Evolutionary conservation across 2,329 filamentous ascomycete species (phyloP), one percentile per base, ranked within the genome.

Genomic region (Colletotrichum orbiculare): DNA sequence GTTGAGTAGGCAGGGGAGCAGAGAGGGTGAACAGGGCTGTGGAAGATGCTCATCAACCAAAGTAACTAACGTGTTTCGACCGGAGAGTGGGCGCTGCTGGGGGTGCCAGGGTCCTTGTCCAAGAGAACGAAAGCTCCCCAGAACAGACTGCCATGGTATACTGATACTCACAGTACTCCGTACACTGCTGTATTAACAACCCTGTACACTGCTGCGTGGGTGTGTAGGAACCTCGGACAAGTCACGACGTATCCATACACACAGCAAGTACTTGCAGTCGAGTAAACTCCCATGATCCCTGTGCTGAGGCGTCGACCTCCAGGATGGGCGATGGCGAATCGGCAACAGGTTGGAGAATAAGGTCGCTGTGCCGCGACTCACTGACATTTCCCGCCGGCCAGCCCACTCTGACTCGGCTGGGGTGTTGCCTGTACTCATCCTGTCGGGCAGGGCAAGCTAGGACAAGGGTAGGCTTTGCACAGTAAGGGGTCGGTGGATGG

Each of bases 11-110:
- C 74, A 73, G 73, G 64, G 72, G 75, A 67, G 73, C 69, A 73
- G 76, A 73, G 78, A 77, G 69, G 72, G 70, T 70, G 73, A 73
- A 66, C 73, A 76, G 75, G 73, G 74, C 75, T 76, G 71, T 75
- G 73, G 72, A 73, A 75, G 64, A 54, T 64, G 54, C 64, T 64
- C 60, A 78, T 79, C 76, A 78, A 72, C 74, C 73, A 76, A 73
- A 73, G 74, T 71, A 76, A 73, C 76, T 78, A 78, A 78, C 73
- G 74, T 77, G 76, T 78, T 78, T 78, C 74, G 74, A 77, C 75
- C 74, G 70, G 73, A 77, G 77, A 74, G 71, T 71, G 74, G 68
- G 70, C 73, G 71, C 71, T 72, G 65, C 61, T 56, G 62, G 61
- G 25, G 67, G 54, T 66, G 55, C 55, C 63, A 62, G 64, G 67